Evolutionary conservation across 352 stramenopile genomes (phyloP).

Genomic region (Phytopythium helicoides): DNA sequence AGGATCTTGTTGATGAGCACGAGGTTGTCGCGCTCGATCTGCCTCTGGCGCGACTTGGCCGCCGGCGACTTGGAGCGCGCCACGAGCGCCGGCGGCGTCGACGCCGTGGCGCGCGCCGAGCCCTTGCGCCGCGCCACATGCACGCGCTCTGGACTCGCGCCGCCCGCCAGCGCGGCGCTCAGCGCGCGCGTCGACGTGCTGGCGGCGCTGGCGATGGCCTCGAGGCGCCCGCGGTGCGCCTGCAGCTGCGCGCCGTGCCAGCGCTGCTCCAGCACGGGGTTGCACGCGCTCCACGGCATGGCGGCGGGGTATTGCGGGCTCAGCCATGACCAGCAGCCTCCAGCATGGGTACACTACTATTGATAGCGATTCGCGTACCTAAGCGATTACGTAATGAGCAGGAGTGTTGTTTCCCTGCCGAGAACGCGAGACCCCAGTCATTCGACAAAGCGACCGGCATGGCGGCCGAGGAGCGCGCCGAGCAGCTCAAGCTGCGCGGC

Average conservation of each 20-base stretch:
- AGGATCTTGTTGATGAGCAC: slow-evolving; percentile 60
- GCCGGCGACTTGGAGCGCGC: slow-evolving; percentile 37
- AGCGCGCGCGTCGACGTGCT: slow-evolving; percentile 18
- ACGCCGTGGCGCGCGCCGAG: slow-evolving; percentile 1
- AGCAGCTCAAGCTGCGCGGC: slow-evolving; percentile 74
- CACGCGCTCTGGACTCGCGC: slow-evolving; percentile 20
- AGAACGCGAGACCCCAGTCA: too few relatives aligned
- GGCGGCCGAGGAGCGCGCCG: slow-evolving; percentile 46
- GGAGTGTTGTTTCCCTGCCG: too few relatives aligned
- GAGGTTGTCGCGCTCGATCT: slow-evolving; percentile 60
- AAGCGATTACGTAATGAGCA: too few relatives aligned
- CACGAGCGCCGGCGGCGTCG: slow-evolving; percentile 12
- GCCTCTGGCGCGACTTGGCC: slow-evolving; percentile 41
- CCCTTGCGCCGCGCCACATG: slow-evolving; percentile 7
- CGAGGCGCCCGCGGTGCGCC: slow-evolving; percentile 41
- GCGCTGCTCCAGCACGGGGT: slow-evolving; percentile 38
- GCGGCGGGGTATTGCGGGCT: neutral
- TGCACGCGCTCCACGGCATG: slow-evolving; percentile 49
- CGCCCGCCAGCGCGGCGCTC: slow-evolving; percentile 22
- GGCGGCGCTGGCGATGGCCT: slow-evolving; percentile 35
- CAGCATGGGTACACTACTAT: too few relatives aligned
- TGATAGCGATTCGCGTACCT: too few relatives aligned
- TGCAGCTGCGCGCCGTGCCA: slow-evolving; percentile 35
- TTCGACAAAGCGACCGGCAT: neutral
- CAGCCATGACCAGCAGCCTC: too few relatives aligned